A percentile compares a stretch with the other conserved stretches of the same genome.
Conservation (phyloP, 345 rosid genomes). For the Brassica nigra region DNA sequence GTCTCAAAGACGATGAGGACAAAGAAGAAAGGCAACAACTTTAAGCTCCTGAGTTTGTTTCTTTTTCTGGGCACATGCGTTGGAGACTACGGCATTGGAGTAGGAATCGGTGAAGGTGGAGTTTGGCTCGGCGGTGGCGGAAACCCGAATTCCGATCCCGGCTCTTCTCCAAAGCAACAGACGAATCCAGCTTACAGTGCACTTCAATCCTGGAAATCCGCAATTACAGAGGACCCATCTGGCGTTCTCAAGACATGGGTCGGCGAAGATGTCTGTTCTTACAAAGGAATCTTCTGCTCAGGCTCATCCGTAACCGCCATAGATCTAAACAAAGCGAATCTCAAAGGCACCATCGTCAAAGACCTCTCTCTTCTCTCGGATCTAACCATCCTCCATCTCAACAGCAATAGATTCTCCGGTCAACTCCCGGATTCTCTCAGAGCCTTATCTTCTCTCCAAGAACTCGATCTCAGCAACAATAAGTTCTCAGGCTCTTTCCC, state of each 20-base stretch:
- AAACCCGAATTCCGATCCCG: not conserved
- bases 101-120: conserved; percentile 50
- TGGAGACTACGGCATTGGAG: conserved; percentile 35
- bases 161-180: conserved; percentile 8
- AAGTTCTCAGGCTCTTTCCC: not conserved
- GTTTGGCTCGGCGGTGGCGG: conserved; percentile 18
- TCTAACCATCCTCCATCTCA: conserved; percentile 70
- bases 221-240: conserved; percentile 73
- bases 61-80: not conserved
- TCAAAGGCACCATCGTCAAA: conserved; percentile 62
- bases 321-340: conserved; percentile 89
- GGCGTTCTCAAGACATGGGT: conserved; percentile 71
- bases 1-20: not conserved
- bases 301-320: conserved; percentile 40
- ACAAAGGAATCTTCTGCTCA: conserved; percentile 74
- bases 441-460: conserved; percentile 61
- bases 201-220: conserved; percentile 82
- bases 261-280: conserved; percentile 74
- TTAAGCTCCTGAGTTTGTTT: not conserved
- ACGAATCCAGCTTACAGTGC: conserved; percentile 57
- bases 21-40: not conserved
- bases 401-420: conserved; percentile 77
- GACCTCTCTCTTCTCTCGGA: conserved; percentile 66
- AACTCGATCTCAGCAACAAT: conserved; percentile 53
- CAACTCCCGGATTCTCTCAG: conserved; percentile 57